Base-by-base conservation (phyloP, 495 filamentous ascomycete genomes). In the Trichoderma parareesei region DNA sequence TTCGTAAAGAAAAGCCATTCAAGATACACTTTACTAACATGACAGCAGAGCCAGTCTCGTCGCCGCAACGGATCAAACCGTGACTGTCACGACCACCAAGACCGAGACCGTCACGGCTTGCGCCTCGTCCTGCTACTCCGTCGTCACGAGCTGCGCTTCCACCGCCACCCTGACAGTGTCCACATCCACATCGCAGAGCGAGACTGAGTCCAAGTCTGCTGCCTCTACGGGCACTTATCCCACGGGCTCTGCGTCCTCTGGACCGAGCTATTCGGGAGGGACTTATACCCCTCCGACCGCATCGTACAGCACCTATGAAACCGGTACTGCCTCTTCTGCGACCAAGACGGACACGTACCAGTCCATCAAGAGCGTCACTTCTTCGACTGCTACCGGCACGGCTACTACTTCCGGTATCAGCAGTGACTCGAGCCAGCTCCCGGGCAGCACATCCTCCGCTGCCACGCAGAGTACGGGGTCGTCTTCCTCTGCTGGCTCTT, bases 141-240 rank as follows among this genome's bases (percentile, higher is more conserved):
- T n/a, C 6, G n/a, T 44, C 6, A 48, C 61, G 6, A 64, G 41
- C 42, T 68, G 43, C 41, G 42, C 43, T 11, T 63, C 62, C 27
- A 48, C 62, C 35, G 18, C 66, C 43, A 67, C 60, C 63, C 18
- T 49, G 9, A 46, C 61, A 35, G 6, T 11, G 40, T n/a, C 61
- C 6, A 35, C 61, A 0, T 35, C 41, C 16, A 48, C 38, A 4
- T 42, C 16, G 38, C 7, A 37, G 7, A 43, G 18, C 27, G 46
- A n/a, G 18, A 43, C 41, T 43, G 46, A 49, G n/a, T 49, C 46
- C 18, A 20, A 41, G 40, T 11, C 40, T 41, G 11, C 40, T 41
- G 11, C 40, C 40, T 41, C n/a, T 8, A 18, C 60, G 20, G 60
- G 16, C 20, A 62, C 38, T 9, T 61, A 7, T 7, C 42, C 60